These are phyloP conservation scores for Ustilago hordei DNA, from an alignment of 1,284 basidiomycete genomes.

Conservation along the genomic window DNA sequence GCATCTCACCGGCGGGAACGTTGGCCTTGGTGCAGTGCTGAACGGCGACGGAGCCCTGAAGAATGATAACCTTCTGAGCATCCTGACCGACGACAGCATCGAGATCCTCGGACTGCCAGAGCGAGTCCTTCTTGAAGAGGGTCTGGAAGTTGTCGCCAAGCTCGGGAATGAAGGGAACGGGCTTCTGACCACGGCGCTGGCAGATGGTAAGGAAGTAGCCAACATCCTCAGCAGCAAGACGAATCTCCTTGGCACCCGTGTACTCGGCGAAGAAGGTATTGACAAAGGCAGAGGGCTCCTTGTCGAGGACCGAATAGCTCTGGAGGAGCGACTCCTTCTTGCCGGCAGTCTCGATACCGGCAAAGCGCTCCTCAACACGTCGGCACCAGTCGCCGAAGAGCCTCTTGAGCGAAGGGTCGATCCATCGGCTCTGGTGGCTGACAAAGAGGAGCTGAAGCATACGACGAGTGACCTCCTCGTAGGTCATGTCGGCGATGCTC, in stretches of 20 bases:
- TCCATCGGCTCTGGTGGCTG: slow-evolving; percentile 89
- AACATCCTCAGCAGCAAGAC: slow-evolving; percentile 93
- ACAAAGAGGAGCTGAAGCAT: slow-evolving; percentile 95
- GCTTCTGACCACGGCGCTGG: slow-evolving; percentile 96
- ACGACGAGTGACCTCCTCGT: slow-evolving; percentile 92
- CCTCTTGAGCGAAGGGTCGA: slow-evolving; percentile 92
- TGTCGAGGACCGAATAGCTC: slow-evolving; percentile 85
- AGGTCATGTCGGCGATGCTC: slow-evolving; percentile 96
- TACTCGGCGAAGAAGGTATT: slow-evolving; percentile 86
- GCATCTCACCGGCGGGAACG: slow-evolving; percentile 90
- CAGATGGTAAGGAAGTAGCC: slow-evolving; percentile 94
- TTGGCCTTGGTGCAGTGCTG: slow-evolving; percentile 89
- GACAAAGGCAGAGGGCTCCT: slow-evolving; percentile 80
- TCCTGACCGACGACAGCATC: slow-evolving; percentile 95
- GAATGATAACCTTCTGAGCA: slow-evolving; percentile 94
- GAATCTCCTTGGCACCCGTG: slow-evolving; percentile 82
- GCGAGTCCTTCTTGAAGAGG: slow-evolving; percentile 79
- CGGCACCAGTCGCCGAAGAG: slow-evolving; percentile 96
- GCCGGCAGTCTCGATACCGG: slow-evolving; percentile 59
- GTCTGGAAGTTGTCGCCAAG: slow-evolving; percentile 89
- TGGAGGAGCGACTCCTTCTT: slow-evolving; percentile 72
- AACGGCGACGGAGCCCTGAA: slow-evolving; percentile 94
- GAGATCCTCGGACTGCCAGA: slow-evolving; percentile 98
- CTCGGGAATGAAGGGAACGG: slow-evolving; percentile 97
- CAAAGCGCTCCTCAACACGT: slow-evolving; percentile 85